Conservation (phyloP, 805 yeast species). For the Zygoascus bituminiphila region DNA sequence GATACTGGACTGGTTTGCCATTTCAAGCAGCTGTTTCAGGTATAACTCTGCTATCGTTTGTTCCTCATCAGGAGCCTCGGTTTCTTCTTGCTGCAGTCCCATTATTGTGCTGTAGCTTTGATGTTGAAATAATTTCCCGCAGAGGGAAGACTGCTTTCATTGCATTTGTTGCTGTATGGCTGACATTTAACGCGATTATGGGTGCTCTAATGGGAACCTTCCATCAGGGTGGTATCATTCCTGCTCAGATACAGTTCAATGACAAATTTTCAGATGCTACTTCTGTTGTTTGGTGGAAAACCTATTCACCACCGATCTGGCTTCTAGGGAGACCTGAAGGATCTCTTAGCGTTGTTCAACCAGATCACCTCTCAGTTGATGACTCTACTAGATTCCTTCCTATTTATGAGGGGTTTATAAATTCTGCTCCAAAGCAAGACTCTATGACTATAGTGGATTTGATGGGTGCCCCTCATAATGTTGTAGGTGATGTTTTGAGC, state of each 20-base stretch:
- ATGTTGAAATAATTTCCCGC: constrained; percentile 19
- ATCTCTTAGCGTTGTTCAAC: constrained; percentile 15
- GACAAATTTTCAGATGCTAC: constrained; percentile 13
- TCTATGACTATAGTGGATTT: constrained; percentile 33
- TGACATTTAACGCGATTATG: constrained; percentile 52
- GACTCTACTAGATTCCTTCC: constrained; percentile 12
- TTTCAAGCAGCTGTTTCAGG: constrained; percentile 58
- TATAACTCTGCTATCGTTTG: constrained; percentile 47
- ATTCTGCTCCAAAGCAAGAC: not conserved
- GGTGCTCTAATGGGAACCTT: constrained; percentile 64
- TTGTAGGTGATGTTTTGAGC: constrained; percentile 17
- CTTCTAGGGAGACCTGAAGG: constrained; percentile 36
- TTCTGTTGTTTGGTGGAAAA: constrained; percentile 78
- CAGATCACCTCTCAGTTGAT: constrained; percentile 9
- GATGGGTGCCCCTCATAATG: constrained; percentile 37
- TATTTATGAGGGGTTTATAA: constrained; percentile 8
- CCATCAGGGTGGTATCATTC: constrained; percentile 88
- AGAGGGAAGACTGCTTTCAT: constrained; percentile 10
- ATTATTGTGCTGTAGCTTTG: constrained; percentile 48
- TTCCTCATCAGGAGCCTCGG: constrained; percentile 93
- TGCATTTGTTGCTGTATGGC: constrained; percentile 38
- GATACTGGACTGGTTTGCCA: constrained; percentile 44
- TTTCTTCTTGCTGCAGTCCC: constrained; percentile 78
- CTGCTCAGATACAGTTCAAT: constrained; percentile 38
- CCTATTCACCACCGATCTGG: constrained; percentile 93